These are phyloP conservation scores for Kluyveromyces starmeri DNA, from an alignment of 805 yeast species.

Conservation along the genomic window DNA sequence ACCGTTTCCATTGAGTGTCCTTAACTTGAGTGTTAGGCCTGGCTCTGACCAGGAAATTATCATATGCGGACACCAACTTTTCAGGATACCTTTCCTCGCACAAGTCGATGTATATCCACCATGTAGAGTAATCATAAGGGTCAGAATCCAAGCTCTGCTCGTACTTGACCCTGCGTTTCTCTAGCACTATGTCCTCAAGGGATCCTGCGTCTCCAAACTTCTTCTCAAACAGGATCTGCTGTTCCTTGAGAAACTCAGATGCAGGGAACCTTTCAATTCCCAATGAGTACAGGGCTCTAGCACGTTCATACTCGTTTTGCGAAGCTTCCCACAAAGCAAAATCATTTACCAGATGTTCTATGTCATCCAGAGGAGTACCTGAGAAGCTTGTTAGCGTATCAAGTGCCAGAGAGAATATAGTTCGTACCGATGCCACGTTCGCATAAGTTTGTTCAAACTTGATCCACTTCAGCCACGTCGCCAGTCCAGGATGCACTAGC, in stretches of 20 bases:
- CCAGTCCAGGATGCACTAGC: slow-evolving; percentile 39
- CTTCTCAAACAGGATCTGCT: slow-evolving; percentile 53
- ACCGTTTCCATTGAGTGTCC: slow-evolving; percentile 55
- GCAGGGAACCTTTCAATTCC: slow-evolving; percentile 41
- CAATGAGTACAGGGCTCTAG: slow-evolving; percentile 45
- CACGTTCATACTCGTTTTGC: slow-evolving; percentile 53
- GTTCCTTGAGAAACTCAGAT: slow-evolving; percentile 31
- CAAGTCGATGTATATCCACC: slow-evolving; percentile 70
- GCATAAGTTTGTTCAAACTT: slow-evolving; percentile 56
- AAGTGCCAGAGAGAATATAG: slow-evolving; percentile 58
- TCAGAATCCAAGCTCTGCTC: slow-evolving; percentile 37
- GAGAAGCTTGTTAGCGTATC: slow-evolving; percentile 37
- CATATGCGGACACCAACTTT: slow-evolving; percentile 10
- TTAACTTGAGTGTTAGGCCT: slow-evolving; percentile 26
- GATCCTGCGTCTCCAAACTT: slow-evolving; percentile 48
- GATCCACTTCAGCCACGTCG: slow-evolving; percentile 70
- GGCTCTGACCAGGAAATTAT: slow-evolving; percentile 13
- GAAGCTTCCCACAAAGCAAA: slow-evolving; percentile 67
- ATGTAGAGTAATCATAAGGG: slow-evolving; percentile 59
- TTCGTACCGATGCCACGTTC: slow-evolving; percentile 39
- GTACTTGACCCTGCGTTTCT: slow-evolving; percentile 49
- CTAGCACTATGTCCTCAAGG: slow-evolving; percentile 42
- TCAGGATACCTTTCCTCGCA: slow-evolving; percentile 32
- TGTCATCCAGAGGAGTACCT: slow-evolving; percentile 29
- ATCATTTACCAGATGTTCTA: slow-evolving; percentile 30